A percentile compares a stretch with the other conserved stretches of the same genome.
Evolutionary conservation across 495 filamentous ascomycete species (phyloP).

Genomic region (Lophium mytilinum): DNA sequence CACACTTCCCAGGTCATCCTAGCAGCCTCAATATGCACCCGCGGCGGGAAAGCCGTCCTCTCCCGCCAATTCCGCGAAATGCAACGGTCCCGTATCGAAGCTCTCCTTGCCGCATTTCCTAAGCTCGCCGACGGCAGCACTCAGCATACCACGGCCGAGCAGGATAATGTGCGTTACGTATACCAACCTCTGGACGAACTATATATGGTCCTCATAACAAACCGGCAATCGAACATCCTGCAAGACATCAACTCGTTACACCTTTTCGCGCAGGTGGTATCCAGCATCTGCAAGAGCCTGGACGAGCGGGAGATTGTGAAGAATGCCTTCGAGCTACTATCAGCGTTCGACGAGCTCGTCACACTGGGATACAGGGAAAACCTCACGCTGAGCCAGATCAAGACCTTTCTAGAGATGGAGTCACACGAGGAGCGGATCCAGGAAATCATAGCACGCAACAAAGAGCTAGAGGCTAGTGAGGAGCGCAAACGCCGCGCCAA

Average conservation of each 20-base stretch:
- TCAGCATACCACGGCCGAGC: slow-evolving; percentile 95
- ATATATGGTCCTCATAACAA: slow-evolving; percentile 99
- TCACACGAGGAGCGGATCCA: slow-evolving; percentile 97
- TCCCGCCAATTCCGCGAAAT: slow-evolving; percentile 96
- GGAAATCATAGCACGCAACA: slow-evolving; percentile 96
- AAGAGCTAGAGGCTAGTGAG: slow-evolving; percentile 94
- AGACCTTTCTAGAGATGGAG: slow-evolving; percentile 98
- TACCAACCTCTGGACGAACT: slow-evolving; percentile 98
- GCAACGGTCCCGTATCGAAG: slow-evolving; percentile 90
- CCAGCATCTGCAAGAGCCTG: slow-evolving; percentile 88
- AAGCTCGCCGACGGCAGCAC: slow-evolving; percentile 91
- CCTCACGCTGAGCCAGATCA: slow-evolving; percentile 87
- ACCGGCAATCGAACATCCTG: slow-evolving; percentile 96
- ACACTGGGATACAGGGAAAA: slow-evolving; percentile 94
- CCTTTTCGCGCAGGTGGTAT: slow-evolving; percentile 92
- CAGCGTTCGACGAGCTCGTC: slow-evolving; percentile 93
- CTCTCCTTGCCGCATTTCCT: slow-evolving; percentile 89
- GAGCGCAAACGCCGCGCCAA: slow-evolving; percentile 97
- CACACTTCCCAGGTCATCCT: slow-evolving; percentile 69
- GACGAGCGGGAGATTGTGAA: slow-evolving; percentile 90
- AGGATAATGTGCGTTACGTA: slow-evolving; percentile 98
- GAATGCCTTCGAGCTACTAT: slow-evolving; percentile 92
- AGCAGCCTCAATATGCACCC: slow-evolving; percentile 96
- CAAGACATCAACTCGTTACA: slow-evolving; percentile 98
- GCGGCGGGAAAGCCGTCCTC: slow-evolving; percentile 93